Percentiles rank a stretch among this genome's conserved stretches.
These are phyloP conservation scores for Penicillium sp. DNA, from an alignment of 2,329 filamentous ascomycete genomes.

Conservation along the genomic window DNA sequence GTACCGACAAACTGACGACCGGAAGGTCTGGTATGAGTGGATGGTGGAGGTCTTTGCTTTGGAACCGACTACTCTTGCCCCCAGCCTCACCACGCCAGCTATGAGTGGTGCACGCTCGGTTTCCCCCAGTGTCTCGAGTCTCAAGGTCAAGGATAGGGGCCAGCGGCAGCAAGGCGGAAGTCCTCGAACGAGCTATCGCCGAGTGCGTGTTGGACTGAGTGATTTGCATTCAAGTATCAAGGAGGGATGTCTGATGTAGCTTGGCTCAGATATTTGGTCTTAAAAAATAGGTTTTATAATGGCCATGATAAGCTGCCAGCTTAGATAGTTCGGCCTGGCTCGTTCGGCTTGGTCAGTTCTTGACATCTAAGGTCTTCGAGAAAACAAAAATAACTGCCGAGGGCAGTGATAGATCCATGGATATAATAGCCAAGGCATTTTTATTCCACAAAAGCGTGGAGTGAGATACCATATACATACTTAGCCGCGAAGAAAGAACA, in stretches of 20 bases:
- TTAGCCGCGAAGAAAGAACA: too few relatives aligned
- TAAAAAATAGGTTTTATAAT: not conserved
- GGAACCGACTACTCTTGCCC: slow-evolving; percentile 23
- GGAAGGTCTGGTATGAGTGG: slow-evolving; percentile 99
- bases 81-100: slow-evolving; percentile 21
- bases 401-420: too few relatives aligned
- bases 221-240: slow-evolving; percentile 51
- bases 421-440: too few relatives aligned
- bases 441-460: too few relatives aligned
- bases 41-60: slow-evolving; percentile 75
- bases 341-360: not conserved
- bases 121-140: slow-evolving; percentile 26
- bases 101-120: slow-evolving; percentile 32
- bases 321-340: not conserved
- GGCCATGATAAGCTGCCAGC: not conserved
- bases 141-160: slow-evolving; percentile 19
- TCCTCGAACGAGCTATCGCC: slow-evolving; percentile 24
- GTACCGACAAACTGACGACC: slow-evolving; percentile 93
- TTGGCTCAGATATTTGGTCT: not conserved
- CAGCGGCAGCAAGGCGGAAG: slow-evolving; percentile 9
- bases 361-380: not conserved
- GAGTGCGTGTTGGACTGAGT: slow-evolving; percentile 44
- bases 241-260: slow-evolving; percentile 49
- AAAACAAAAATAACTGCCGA: too few relatives aligned
- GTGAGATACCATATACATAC: too few relatives aligned